phyloP scores from a whole-genome alignment of 768 basidiomycete genomes.

The Russula griseocarnosa region DNA sequence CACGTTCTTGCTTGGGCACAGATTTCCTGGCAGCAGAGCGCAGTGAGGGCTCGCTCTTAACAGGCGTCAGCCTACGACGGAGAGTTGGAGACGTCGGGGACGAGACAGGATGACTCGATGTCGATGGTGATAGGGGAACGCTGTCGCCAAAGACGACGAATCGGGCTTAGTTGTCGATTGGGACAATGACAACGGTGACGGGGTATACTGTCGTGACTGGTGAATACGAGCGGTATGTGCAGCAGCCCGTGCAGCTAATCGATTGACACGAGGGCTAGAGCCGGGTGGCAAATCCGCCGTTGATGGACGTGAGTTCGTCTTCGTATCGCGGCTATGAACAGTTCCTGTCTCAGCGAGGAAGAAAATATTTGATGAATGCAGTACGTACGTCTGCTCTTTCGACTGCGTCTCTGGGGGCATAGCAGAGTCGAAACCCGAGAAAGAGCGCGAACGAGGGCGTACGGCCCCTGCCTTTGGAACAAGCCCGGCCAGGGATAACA shows the following conservation, averaged over 20 bases:
- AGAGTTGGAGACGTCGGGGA: constrained; percentile 10
- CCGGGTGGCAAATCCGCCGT: neutral
- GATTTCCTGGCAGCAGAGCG: neutral
- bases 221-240: constrained; percentile 16
- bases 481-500: constrained; percentile 53
- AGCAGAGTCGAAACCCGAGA: constrained; percentile 61
- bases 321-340: constrained; percentile 8
- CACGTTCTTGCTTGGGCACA: constrained; percentile 2
- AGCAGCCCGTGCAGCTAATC: constrained; percentile 11
- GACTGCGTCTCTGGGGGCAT: constrained; percentile 31
- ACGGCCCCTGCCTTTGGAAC: constrained; percentile 49
- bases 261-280: neutral
- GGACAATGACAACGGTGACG: constrained; percentile 27
- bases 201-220: constrained; percentile 26
- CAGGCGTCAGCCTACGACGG: constrained; percentile 9
- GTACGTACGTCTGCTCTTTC: constrained; percentile 29
- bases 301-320: constrained; percentile 11
- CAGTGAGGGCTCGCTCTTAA: constrained; percentile 18
- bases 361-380: neutral
- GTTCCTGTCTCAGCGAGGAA: neutral
- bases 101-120: neutral
- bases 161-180: neutral
- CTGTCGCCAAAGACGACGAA: neutral
- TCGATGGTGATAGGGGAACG: neutral
- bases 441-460: constrained; percentile 64